Base-by-base conservation (phyloP, 2,329 filamentous ascomycete genomes). In the Aphanocladium album region DNA sequence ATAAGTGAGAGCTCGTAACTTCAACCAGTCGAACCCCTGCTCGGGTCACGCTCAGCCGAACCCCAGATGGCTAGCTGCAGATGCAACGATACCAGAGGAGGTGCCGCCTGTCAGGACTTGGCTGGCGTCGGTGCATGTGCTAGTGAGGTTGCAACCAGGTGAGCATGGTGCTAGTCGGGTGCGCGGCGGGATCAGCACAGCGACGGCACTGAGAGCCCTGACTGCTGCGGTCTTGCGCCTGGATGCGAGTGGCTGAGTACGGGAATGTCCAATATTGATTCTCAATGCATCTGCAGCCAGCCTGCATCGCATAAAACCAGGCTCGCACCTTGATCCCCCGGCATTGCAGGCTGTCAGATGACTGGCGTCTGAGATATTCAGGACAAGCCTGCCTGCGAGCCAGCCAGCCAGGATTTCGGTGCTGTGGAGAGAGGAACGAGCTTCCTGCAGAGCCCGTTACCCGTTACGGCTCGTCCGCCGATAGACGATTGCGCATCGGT, bases 121-220 rank as follows among this genome's bases (percentile, higher is more conserved):
- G 14, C 35, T 41, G 33, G n/a, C n/a, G 17, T 41, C 16, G 14
- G 21, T 51, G 17, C 37, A 45, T 25, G 33, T 41, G 49, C 49
- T 60, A 52, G 46, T 33, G 35, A 45, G 25, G 30, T 37, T 47
- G 41, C 39, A 45, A 27, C 39, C 53, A 46, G 25, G 39, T 55
- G 53, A 54, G 51, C 37, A 54, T 14, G n/a, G n/a, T 39, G n/a
- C 27, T 30, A 51, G 49, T 51, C 49, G 19, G 51, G 51, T 54
- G 21, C 21, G 2, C 14, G 21, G 14, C 35, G 33, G 35, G 19
- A 53, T 53, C 50, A 25, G 35, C 51, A 41, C 12, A 21, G 23
- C 21, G 14, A 17, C 30, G 45, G 45, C 45, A 27, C 45, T 11
- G 12, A 47, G 21, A 47, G 12, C 45, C 21, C 21, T 3, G 12